Evolutionary conservation across 257 asterid species (phyloP), one percentile per base, ranked within the genome.

Genomic region (Nicotiana undulata): DNA sequence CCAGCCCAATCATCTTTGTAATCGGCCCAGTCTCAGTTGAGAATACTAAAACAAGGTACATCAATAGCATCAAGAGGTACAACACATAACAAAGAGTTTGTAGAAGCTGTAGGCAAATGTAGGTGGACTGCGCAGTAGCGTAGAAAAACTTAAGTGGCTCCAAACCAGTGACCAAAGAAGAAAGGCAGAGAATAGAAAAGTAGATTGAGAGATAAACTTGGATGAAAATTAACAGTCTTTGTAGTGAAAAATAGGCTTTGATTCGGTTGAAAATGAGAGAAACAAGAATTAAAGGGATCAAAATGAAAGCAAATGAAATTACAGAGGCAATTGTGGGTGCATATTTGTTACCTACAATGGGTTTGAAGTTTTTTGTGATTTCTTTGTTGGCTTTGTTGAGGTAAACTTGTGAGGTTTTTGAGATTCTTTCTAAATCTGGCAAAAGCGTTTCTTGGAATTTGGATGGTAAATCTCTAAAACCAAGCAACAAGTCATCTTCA

Each of bases 121-220:
- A 95, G 9, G 97, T 95, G 83, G 99, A 92, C 83, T 84, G 97
- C 58, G 99, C 89, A 2, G 98, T 89, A 1, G 98, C 86, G 87
- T 95, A 95, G 89, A 95, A 87, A 67, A 93, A 93, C 90, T 76
- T 90, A 7, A 95, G 84, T 3, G 99, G 98, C 85, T 95, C 99
- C 3, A 92, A 90, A 3, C 99, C 99, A 1, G 98, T 91, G 53
- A 83, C 72, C 1, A 93, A 34, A 0, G 97, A 85, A n/a, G 97
- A 91, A 17, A 92, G 76, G 79, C 94, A 87, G 29, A 93, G 90
- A 16, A 95, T 95, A 18, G 97, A 83, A 88, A 95, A 95, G 88
- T 95, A 95, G 4, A 95, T 93, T 16, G 97, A 87, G 56, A 95
- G 85, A 37, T 95, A 95, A 24, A 91, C 77, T 80, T 95, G 99